These are phyloP conservation scores for Plasmodium chabaudi DNA, from an alignment of 169 alveolate genomes.

Conservation along the genomic window DNA sequence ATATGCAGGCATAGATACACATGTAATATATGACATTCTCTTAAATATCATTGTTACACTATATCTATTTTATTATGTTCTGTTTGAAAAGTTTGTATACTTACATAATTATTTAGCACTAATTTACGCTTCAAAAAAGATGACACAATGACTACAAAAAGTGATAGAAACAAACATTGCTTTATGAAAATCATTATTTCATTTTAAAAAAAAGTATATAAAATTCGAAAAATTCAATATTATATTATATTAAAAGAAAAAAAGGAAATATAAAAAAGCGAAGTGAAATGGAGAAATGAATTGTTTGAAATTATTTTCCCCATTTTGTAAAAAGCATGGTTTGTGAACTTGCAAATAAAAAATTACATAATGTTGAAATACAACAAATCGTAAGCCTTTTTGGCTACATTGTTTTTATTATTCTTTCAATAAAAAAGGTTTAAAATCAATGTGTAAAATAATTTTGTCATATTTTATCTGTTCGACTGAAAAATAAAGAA, in stretches of 20 bases:
- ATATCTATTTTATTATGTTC: neutral
- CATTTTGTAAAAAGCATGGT: neutral
- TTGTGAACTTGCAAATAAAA: neutral
- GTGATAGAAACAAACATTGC: constrained; percentile 8
- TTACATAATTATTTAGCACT: constrained; percentile 28
- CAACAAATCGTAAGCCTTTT: too few species aligned
- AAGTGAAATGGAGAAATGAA: constrained; percentile 8
- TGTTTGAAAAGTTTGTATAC: neutral
- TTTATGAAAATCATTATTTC: constrained; percentile 48
- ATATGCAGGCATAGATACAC: too few species aligned
- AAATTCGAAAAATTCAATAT: constrained; percentile 1
- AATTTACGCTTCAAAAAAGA: constrained; percentile 31
- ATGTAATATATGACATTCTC: too few species aligned
- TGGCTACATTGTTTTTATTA: too few species aligned
- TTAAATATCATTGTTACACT: too few species aligned
- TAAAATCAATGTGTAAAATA: neutral
- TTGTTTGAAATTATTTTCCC: too few species aligned
- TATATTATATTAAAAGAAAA: constrained; percentile 14
- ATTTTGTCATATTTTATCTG: neutral
- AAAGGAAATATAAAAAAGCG: neutral
- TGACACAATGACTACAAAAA: constrained; percentile 19
- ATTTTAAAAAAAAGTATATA: constrained; percentile 15
- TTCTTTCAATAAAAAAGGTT: too few species aligned
- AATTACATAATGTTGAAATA: neutral
- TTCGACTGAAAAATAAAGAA: constrained; percentile 2